A percentile compares a stretch with the other conserved stretches of the same genome.
phyloP scores from a whole-genome alignment of 768 basidiomycete genomes.

The Ramaria rubella region DNA sequence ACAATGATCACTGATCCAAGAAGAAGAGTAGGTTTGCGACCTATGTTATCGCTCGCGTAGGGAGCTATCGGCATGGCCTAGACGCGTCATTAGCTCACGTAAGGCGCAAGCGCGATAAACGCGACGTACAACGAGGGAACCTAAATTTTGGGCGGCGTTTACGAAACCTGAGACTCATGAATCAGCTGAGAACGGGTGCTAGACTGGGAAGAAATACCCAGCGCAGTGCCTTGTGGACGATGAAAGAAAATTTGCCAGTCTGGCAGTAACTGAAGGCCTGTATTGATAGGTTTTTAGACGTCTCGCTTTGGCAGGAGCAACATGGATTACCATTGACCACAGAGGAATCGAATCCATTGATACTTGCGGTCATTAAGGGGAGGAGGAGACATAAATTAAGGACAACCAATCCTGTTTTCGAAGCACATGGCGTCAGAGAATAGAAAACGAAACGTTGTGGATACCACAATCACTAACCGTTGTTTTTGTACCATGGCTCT shows the following conservation, averaged over 20 bases:
- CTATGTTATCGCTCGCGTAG: constrained; percentile 50
- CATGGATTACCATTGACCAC: constrained; percentile 44
- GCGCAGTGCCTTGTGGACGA: constrained; percentile 41
- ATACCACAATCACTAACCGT: neutral
- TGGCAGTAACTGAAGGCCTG: constrained; percentile 62
- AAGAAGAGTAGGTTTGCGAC: constrained; percentile 55
- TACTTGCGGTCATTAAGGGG: constrained; percentile 57
- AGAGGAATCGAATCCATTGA: constrained; percentile 67
- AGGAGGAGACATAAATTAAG: constrained; percentile 54
- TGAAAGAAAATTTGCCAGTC: constrained; percentile 55
- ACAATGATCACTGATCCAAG: constrained; percentile 59
- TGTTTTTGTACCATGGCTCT: constrained; percentile 8
- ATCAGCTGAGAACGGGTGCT: neutral
- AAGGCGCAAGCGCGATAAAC: neutral
- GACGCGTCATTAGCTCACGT: neutral
- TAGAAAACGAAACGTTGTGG: neutral
- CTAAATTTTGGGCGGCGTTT: constrained; percentile 58
- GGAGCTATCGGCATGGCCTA: constrained; percentile 60
- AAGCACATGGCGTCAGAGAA: neutral
- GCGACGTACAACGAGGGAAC: constrained; percentile 40
- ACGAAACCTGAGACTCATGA: constrained; percentile 45
- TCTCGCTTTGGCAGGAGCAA: neutral
- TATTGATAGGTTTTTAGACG: neutral
- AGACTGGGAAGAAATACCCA: constrained; percentile 32
- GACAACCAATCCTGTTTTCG: constrained; percentile 42